Evolutionary conservation across 2,329 filamentous ascomycete genomes (phyloP).

Genomic region (Shiraia sp.): DNA sequence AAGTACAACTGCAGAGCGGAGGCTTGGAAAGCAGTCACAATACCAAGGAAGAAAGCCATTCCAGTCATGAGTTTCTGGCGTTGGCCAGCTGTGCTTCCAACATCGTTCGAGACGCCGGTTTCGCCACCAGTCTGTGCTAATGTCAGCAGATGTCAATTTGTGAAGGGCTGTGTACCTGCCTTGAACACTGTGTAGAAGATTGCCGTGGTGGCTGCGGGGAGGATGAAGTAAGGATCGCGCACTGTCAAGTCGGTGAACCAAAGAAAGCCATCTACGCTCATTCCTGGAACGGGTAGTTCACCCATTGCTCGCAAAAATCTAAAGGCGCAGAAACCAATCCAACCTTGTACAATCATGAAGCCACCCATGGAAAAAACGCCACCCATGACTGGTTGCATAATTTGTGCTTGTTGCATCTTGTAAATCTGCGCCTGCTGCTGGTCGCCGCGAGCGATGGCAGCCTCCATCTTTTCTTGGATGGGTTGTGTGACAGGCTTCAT

Average conservation of each 20-base stretch:
- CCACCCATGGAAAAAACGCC: slow-evolving; percentile 48
- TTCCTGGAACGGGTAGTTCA: slow-evolving; percentile 75
- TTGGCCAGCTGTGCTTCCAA: slow-evolving; percentile 20
- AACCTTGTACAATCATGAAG: slow-evolving; percentile 63
- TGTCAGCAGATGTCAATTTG: slow-evolving; percentile 20
- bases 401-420: slow-evolving; percentile 52
- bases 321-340: slow-evolving; percentile 81
- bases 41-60: slow-evolving; percentile 58
- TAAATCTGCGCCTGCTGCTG: slow-evolving; percentile 39
- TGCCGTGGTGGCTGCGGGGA: slow-evolving; percentile 66
- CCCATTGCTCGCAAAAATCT: slow-evolving; percentile 75
- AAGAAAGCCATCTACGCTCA: slow-evolving; percentile 69
- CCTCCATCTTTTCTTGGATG: slow-evolving; percentile 59
- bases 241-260: slow-evolving; percentile 82
- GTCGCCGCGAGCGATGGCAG: slow-evolving; percentile 50
- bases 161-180: slow-evolving; percentile 48
- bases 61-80: slow-evolving; percentile 50
- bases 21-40: slow-evolving; percentile 60
- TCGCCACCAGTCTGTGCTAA: slow-evolving; percentile 54
- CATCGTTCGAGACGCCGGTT: slow-evolving; percentile 43
- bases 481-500: slow-evolving; percentile 63
- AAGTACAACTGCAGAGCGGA: slow-evolving; percentile 68
- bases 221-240: slow-evolving; percentile 74
- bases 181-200: slow-evolving; percentile 63
- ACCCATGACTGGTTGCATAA: slow-evolving; percentile 51